Base-by-base conservation (phyloP, 768 basidiomycete genomes). In the Flagelloscypha sp. region DNA sequence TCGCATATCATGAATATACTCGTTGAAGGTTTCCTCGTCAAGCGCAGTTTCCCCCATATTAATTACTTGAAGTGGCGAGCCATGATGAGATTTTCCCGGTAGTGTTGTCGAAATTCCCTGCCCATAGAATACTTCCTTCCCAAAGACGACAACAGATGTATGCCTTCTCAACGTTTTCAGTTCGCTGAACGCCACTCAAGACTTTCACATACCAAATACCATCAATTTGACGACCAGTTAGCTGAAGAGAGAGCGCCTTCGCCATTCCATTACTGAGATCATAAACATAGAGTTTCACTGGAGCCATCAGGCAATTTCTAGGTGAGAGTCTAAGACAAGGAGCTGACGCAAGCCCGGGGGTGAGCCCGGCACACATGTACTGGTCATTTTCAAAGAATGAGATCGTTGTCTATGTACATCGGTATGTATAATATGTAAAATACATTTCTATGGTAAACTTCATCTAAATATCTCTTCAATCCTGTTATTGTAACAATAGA, bases 241-340 rank as follows among this genome's bases (percentile, higher is more conserved):
- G 66, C 56, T 84, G 83, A 30, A 68, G 60, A 5, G 89, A 93
- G 23, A 95, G 61, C 41, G 77, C 72, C 36, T 70, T 68, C 5
- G 89, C 93, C 48, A 94, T 66, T 27, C 92, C 92, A 49, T 81
- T 78, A 57, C 80, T 90, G 35, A 94, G 77, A 50, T 95, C 92
- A 56, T 95, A 95, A 1, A 94, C 76, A 51, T 92, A 90, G 17
- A 95, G 70, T 46, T 86, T 65, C 12, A 95, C 89, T 18, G 60
- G 13, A 10, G 47, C 33, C 52, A 54, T 54, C 25, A 13, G 3
- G 25, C 13, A 9, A 27, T 27, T 13, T 13, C 9, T 9, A 13
- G 25, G 25, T 27, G 25, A 13, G 25, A 27, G 25, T 27, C 25
- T 9, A 27, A 27, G 25, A 13, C 9, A 27, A 27, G 13, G 25